Conservation (phyloP, 169 alveolate genomes). For the Eimeria necatrix region DNA sequence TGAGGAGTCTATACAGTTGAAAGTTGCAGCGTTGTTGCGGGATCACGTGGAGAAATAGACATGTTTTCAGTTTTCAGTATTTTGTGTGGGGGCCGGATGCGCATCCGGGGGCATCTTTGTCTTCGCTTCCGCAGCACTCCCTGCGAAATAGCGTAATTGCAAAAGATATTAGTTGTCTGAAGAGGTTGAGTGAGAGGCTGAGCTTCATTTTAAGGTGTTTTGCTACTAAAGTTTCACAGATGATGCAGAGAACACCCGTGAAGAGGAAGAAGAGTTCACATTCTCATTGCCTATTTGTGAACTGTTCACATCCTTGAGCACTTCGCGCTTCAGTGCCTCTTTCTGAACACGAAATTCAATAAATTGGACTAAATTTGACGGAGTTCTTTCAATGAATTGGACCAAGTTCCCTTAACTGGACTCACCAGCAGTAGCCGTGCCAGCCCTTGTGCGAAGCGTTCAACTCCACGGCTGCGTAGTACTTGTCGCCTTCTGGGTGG, state of each 20-base stretch:
- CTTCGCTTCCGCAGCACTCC: slow-evolving; percentile 77
- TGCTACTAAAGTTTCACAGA: not conserved
- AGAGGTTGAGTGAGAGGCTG: not conserved
- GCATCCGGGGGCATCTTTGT: slow-evolving; percentile 67
- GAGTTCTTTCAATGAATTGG: too few relatives aligned
- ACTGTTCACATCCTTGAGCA: too few relatives aligned
- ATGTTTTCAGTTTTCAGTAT: not conserved
- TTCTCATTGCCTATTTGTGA: too few relatives aligned
- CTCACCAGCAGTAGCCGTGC: slow-evolving; percentile 69
- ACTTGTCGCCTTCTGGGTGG: slow-evolving; percentile 72
- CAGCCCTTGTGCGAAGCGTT: slow-evolving; percentile 34
- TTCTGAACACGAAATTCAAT: too few relatives aligned
- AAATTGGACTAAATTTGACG: not conserved
- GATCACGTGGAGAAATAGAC: not conserved
- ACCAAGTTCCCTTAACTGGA: not conserved
- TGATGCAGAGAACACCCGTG: not conserved
- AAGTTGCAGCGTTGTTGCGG: not conserved
- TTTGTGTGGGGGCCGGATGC: slow-evolving; percentile 47
- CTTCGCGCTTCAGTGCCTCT: not conserved
- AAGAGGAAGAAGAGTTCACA: too few relatives aligned
- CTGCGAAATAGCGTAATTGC: not conserved
- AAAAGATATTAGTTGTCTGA: not conserved
- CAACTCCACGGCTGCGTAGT: slow-evolving; percentile 75
- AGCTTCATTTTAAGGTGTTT: not conserved
- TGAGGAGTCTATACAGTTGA: not conserved